A percentile compares a stretch with the other conserved stretches of the same genome.
Evolutionary conservation across 1,284 basidiomycete genomes (phyloP).

Genomic region (Fistulinella cinereoalba): DNA sequence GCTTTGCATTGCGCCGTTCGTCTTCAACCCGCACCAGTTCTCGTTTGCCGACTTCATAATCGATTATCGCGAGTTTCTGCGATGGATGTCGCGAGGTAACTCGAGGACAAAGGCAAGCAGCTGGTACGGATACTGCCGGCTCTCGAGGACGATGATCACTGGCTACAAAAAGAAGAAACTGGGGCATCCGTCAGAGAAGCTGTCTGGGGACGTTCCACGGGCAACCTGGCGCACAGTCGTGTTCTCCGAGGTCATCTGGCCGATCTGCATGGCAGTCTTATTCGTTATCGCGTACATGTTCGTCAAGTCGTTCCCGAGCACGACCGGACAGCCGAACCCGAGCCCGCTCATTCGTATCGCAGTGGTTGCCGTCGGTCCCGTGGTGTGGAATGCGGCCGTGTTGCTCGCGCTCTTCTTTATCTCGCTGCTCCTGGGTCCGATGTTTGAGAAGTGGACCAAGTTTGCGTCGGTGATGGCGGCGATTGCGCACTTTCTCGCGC

Average conservation of each 20-base stretch:
- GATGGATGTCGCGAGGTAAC: slow-evolving; percentile 98
- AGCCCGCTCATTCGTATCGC: slow-evolving; percentile 88
- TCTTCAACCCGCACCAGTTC: slow-evolving; percentile 99
- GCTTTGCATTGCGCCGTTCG: slow-evolving; percentile 90
- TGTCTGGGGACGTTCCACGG: slow-evolving; percentile 88
- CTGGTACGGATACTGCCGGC: slow-evolving; percentile 97
- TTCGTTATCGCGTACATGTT: slow-evolving; percentile 90
- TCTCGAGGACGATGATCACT: slow-evolving; percentile 93
- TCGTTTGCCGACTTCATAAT: slow-evolving; percentile 94
- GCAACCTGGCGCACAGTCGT: slow-evolving; percentile 86
- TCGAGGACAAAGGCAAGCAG: slow-evolving; percentile 93
- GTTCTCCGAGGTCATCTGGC: slow-evolving; percentile 83
- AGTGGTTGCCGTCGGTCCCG: slow-evolving; percentile 88
- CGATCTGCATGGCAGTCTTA: slow-evolving; percentile 72
- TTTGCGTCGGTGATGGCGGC: slow-evolving; percentile 92
- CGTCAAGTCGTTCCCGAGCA: slow-evolving; percentile 80
- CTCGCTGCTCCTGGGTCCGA: slow-evolving; percentile 89
- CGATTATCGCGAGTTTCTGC: slow-evolving; percentile 94
- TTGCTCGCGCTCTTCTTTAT: slow-evolving; percentile 86
- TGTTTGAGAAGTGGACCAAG: slow-evolving; percentile 82
- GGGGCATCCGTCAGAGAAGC: slow-evolving; percentile 92
- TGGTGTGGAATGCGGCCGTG: slow-evolving; percentile 94
- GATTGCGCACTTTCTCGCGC: slow-evolving; percentile 75
- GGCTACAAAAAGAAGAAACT: slow-evolving; percentile 98
- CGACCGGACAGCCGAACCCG: slow-evolving; percentile 59